Percentiles rank a stretch among this genome's conserved stretches.
Evolutionary conservation across 1,284 basidiomycete species (phyloP).

Genomic region (Irpex rosettiformis): DNA sequence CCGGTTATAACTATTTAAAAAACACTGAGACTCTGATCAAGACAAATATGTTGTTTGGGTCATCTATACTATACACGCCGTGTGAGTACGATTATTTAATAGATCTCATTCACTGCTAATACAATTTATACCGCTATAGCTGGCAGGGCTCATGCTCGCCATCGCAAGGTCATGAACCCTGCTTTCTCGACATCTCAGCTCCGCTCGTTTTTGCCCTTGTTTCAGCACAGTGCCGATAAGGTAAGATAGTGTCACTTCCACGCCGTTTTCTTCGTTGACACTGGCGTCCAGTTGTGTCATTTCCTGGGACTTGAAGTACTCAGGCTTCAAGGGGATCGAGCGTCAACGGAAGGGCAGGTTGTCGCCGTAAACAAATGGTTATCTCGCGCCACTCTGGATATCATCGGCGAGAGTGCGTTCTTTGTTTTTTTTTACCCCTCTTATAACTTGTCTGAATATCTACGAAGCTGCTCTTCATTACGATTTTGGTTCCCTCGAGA

Average conservation of each 20-base stretch:
- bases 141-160: constrained; percentile 24
- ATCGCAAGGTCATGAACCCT: constrained; percentile 28
- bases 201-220: constrained; percentile 21
- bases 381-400: constrained; percentile 9
- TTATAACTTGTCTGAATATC: background rate
- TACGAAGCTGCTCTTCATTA: constrained; percentile 23
- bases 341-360: background rate
- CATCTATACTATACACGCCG: constrained; percentile 19
- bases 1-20: constrained; percentile 24
- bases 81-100: constrained; percentile 9
- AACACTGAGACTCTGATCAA: constrained; percentile 4
- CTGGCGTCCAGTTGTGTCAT: constrained; percentile 15
- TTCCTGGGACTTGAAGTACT: constrained; percentile 16
- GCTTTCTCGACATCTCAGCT: constrained; percentile 24
- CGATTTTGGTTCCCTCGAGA: constrained; percentile 27
- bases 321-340: background rate
- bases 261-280: no score
- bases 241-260: background rate
- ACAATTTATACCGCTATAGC: background rate
- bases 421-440: background rate
- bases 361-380: constrained; percentile 9
- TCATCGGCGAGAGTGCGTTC: constrained; percentile 11
- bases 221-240: constrained; percentile 12
- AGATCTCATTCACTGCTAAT: background rate
- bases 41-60: constrained; percentile 16